Base-by-base conservation (phyloP, 2,329 filamentous ascomycete genomes). In the Alternaria ethzedia region DNA sequence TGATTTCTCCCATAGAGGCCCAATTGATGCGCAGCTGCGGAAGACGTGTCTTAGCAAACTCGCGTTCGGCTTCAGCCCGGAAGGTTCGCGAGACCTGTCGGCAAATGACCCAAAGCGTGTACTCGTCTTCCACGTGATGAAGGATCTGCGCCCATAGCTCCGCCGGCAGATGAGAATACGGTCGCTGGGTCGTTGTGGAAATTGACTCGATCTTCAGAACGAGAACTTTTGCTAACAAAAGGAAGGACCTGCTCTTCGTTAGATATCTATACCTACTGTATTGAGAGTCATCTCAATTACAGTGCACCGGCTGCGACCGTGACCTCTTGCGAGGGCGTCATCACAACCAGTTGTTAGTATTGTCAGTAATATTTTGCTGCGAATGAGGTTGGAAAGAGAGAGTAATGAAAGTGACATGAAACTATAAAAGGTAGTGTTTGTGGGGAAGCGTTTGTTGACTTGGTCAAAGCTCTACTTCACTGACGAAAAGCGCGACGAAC, bases 51-150 rank as follows among this genome's bases (percentile, higher is more conserved):
- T 43, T 17, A 13, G 21, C 47, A 21, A 61, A 57, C 12, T 57
- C 54, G 36, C 41, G 41, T 15, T 64, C 61, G 12, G 52, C 57
- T 49, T 64, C 57, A 4, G 41, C 20, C n/a, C 52, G 28, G 6
- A 61, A 23, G 26, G 41, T 20, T 15, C 21, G 41, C 8, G 32
- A 54, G 5, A 57, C 54, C 36, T 57, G 62, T 8, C 54, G 58
- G n/a, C 58, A 60, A n/a, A 30, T 23, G 6, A 57, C 45, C 58
- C 58, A 64, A 21, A 64, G 54, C 5, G 46, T 64, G 54, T 46
- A 58, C 7, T 57, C 45, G 30, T 61, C 54, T 32, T 61, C 58
- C 11, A 61, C 17, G 26, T 55, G 21, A 23, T 25, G 32, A 23
- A 57, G 54, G 12, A 61, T 25, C 9, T 46, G 28, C 11, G 23